phyloP scores from a whole-genome alignment of 2,329 filamentous ascomycete genomes.

The Pseudogymnoascus destructans region DNA sequence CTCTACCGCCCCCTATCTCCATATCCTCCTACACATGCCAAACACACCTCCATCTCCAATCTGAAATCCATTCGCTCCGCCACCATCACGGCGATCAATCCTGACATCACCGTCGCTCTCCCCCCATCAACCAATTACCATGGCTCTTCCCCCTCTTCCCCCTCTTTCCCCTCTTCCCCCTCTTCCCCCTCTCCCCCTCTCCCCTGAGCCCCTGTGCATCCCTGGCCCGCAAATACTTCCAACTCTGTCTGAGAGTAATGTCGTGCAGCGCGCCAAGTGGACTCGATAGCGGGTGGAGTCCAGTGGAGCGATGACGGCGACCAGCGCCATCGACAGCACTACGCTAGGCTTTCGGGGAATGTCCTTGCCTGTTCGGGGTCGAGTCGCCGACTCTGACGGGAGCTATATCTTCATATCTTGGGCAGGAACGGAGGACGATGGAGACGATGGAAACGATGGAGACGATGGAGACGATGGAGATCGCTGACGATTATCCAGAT shows the following conservation, averaged over 20 bases:
- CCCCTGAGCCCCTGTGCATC: background rate
- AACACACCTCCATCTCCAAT: background rate
- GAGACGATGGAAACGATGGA: too few relatives aligned
- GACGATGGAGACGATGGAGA: background rate
- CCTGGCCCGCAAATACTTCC: constrained; percentile 1
- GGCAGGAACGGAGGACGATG: background rate
- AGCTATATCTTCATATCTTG: background rate
- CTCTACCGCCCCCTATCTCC: background rate
- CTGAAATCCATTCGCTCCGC: background rate
- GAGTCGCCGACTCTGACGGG: background rate
- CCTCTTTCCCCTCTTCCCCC: background rate
- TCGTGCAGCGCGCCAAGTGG: background rate
- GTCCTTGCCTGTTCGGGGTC: background rate
- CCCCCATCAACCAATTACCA: too few relatives aligned
- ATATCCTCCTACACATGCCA: background rate
- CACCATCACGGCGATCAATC: background rate
- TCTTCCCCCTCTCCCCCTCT: background rate
- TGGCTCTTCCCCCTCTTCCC: background rate
- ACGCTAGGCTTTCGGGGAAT: background rate
- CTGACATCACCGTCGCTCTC: background rate
- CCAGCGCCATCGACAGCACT: background rate
- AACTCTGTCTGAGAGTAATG: constrained; percentile 6
- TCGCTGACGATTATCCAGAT: background rate
- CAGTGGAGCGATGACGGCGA: background rate
- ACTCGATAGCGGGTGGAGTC: background rate